Percentiles rank a stretch among this genome's conserved stretches.
phyloP scores from a whole-genome alignment of 208 protist species.

The Spongospora subterranea region DNA sequence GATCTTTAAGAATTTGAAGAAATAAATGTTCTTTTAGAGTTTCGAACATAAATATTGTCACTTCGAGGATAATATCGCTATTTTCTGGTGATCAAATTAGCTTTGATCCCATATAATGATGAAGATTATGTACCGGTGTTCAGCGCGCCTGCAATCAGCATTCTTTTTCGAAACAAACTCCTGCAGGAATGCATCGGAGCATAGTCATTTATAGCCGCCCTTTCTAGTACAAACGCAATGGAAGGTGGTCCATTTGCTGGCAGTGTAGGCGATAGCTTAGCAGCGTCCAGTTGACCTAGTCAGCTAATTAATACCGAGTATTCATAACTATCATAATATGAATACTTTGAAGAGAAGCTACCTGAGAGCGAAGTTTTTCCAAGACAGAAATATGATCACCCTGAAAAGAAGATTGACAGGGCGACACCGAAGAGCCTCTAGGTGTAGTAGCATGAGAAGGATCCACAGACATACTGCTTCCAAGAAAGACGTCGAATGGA shows the following conservation, averaged over 20 bases:
- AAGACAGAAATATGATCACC: too few relatives aligned
- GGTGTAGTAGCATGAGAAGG: too few relatives aligned
- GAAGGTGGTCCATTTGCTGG: not conserved
- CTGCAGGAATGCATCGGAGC: not conserved
- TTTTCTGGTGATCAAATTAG: not conserved
- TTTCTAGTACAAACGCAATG: not conserved
- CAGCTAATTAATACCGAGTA: too few relatives aligned
- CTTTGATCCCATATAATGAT: not conserved
- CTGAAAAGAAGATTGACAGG: too few relatives aligned
- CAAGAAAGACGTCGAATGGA: too few relatives aligned
- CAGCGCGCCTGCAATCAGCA: not conserved
- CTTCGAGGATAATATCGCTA: constrained; percentile 23
- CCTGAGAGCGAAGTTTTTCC: too few relatives aligned
- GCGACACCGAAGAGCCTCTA: too few relatives aligned
- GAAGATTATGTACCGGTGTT: not conserved
- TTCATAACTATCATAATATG: too few relatives aligned
- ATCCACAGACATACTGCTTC: too few relatives aligned
- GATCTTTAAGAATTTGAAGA: not conserved
- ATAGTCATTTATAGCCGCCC: not conserved
- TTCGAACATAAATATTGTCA: not conserved
- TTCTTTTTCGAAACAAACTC: constrained; percentile 4
- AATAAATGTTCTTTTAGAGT: constrained; percentile 1
- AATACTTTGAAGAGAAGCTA: too few relatives aligned
- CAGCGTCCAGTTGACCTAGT: constrained; percentile 25
- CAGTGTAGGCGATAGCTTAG: too few relatives aligned